Evolutionary conservation across 768 basidiomycete genomes (phyloP).

Genomic region (Peribolospora baueri): DNA sequence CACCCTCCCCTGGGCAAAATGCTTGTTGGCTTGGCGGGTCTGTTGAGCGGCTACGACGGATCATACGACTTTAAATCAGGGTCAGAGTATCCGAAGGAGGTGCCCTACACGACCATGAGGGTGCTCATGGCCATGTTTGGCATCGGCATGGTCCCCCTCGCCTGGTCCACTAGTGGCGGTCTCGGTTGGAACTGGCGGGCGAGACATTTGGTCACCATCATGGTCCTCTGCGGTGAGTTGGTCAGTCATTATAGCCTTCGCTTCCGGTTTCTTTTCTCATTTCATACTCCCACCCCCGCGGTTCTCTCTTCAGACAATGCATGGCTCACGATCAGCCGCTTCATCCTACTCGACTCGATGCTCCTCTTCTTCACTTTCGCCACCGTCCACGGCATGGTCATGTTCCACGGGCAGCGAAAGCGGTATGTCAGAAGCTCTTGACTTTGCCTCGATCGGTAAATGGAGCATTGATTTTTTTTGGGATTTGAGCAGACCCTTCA

Average conservation of each 20-base stretch:
- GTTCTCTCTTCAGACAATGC: constrained; percentile 43
- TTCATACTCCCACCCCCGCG: background rate
- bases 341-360: constrained; percentile 95
- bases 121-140: constrained; percentile 86
- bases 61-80: constrained; percentile 87
- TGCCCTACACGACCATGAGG: constrained; percentile 85
- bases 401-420: constrained; percentile 92
- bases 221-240: constrained; percentile 65
- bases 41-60: constrained; percentile 77
- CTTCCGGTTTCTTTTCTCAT: background rate
- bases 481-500: constrained; percentile 44
- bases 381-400: constrained; percentile 77
- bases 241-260: background rate
- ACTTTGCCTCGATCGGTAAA: background rate
- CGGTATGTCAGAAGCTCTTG: constrained; percentile 32
- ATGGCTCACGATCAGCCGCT: constrained; percentile 89
- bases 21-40: constrained; percentile 82
- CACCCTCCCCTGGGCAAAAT: constrained; percentile 98
- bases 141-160: constrained; percentile 80
- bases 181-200: constrained; percentile 73
- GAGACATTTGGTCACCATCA: constrained; percentile 72
- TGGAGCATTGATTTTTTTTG: background rate
- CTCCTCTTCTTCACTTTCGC: constrained; percentile 96
- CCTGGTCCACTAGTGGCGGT: constrained; percentile 90
- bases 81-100: constrained; percentile 48